Percentiles rank a stretch among this genome's conserved stretches.
phyloP scores from a whole-genome alignment of 345 rosid species.

The Psidium guajava region DNA sequence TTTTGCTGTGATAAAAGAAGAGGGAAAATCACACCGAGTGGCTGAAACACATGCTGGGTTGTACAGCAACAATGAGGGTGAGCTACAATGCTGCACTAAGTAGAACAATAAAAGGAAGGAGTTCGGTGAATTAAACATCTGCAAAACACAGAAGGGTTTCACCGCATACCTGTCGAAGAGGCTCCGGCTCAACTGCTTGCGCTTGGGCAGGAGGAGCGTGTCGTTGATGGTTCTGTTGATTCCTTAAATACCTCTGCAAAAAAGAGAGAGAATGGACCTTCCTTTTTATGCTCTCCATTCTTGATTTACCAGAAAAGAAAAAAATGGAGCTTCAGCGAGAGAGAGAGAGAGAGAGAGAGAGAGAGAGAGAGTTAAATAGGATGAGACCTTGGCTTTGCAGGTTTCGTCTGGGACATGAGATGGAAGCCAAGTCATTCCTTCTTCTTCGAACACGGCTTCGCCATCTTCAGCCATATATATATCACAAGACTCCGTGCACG shows the following conservation, averaged over 20 bases:
- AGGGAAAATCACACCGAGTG: not conserved
- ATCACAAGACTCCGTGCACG: not conserved
- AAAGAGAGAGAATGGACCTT: not conserved
- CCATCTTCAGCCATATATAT: slow-evolving; percentile 14
- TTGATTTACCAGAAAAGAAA: not conserved
- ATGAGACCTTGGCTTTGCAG: slow-evolving; percentile 7
- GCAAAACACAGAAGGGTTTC: not conserved
- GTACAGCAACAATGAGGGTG: not conserved
- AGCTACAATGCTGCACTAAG: not conserved
- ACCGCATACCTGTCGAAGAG: not conserved
- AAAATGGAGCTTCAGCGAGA: not conserved
- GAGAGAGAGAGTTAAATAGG: not conserved
- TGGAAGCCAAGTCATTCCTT: slow-evolving; percentile 28
- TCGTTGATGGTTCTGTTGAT: not conserved
- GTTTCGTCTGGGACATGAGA: slow-evolving; percentile 42
- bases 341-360: not conserved
- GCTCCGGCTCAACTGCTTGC: not conserved
- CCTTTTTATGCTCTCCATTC: not conserved
- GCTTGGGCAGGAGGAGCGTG: not conserved
- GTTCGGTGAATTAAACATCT: not conserved
- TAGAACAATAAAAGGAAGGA: not conserved
- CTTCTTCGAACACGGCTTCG: slow-evolving; percentile 37
- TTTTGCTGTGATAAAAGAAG: not conserved
- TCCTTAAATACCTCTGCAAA: not conserved
- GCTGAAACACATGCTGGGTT: not conserved